A percentile compares a stretch with the other conserved stretches of the same genome.
These are phyloP conservation scores for Cercophora sp. DNA, from an alignment of 495 filamentous ascomycete genomes.

Conservation along the genomic window DNA sequence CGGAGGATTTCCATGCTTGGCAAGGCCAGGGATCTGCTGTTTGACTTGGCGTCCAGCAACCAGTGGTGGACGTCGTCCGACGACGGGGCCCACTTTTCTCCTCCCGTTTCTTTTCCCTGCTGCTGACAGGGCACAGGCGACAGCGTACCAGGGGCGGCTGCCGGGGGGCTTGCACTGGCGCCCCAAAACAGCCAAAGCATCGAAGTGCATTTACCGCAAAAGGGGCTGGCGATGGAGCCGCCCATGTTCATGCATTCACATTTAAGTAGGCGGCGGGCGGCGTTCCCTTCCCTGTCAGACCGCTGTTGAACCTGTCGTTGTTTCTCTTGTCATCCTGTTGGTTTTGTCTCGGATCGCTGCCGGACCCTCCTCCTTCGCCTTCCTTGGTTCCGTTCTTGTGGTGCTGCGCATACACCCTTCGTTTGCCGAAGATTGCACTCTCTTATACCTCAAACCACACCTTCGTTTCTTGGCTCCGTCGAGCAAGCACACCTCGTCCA, in stretches of 20 bases:
- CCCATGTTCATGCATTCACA: constrained; percentile 20
- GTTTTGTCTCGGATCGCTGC: constrained; percentile 8
- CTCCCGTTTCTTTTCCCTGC: constrained; percentile 11
- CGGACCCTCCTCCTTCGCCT: constrained; percentile 2
- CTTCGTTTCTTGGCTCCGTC: constrained; percentile 1
- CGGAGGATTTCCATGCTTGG: constrained; percentile 22
- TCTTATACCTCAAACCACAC: constrained; percentile 11
- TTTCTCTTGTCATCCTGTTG: constrained; percentile 9
- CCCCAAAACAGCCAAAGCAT: constrained; percentile 18
- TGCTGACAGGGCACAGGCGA: too few species aligned
- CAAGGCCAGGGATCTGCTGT: constrained; percentile 23
- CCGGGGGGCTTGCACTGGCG: background rate
- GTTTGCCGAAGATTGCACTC: constrained; percentile 10
- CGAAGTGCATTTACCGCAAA: constrained; percentile 18
- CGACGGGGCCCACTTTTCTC: constrained; percentile 17
- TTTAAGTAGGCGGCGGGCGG: constrained; percentile 22
- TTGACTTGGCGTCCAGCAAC: constrained; percentile 31
- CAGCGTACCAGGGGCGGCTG: constrained; percentile 2
- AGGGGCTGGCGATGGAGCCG: constrained; percentile 16
- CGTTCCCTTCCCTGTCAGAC: constrained; percentile 10
- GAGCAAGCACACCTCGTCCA: too few species aligned
- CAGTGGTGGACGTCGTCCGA: constrained; percentile 14
- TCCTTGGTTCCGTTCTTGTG: constrained; percentile 14
- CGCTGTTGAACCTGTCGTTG: constrained; percentile 11
- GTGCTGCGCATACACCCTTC: constrained; percentile 25